Evolutionary conservation across 176 grass and related monocot genomes (phyloP).

Genomic region (Elaeis guineensis): DNA sequence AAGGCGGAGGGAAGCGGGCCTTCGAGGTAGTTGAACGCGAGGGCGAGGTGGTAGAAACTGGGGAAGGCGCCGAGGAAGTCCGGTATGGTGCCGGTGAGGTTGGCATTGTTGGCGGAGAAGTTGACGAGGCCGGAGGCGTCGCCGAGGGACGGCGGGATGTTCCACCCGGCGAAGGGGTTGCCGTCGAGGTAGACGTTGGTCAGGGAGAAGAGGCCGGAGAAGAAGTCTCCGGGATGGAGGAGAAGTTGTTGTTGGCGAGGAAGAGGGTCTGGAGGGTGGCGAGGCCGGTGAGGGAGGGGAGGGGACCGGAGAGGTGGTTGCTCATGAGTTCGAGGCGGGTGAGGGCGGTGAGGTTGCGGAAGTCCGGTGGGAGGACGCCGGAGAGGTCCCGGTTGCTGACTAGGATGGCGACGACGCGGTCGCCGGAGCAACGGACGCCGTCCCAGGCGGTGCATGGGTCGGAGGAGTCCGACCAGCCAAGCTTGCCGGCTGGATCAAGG

Average conservation of each 20-base stretch:
- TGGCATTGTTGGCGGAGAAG: conserved; percentile 22
- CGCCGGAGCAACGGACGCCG: conserved; percentile 13
- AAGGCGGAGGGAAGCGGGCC: conserved; percentile 10
- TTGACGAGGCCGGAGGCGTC: conserved; percentile 14
- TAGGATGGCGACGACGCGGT: conserved; percentile 19
- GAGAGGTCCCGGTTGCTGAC: conserved; percentile 9
- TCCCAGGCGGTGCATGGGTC: conserved; percentile 28
- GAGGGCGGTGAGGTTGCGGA: conserved; percentile 17
- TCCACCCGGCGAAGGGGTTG: conserved; percentile 25
- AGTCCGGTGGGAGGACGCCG: neutral
- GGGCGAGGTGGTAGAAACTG: conserved; percentile 12
- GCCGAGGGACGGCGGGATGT: conserved; percentile 5
- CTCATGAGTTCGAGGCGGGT: conserved; percentile 15
- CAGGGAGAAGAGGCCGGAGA: conserved; percentile 18
- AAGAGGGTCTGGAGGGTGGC: conserved; percentile 15
- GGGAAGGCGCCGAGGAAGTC: conserved; percentile 19
- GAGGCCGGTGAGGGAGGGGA: conserved; percentile 16
- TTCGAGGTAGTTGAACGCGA: conserved; percentile 17
- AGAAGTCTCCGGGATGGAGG: conserved; percentile 21
- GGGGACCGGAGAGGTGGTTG: conserved; percentile 7
- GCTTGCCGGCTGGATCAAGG: conserved; percentile 2
- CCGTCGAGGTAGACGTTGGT: conserved; percentile 21
- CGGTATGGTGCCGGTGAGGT: conserved; percentile 19
- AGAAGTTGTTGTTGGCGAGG: conserved; percentile 20
- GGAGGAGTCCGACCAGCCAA: conserved; percentile 22